Evolutionary conservation across 371 early-diverging fungal genomes (phyloP).

Genomic region (Mycotypha africana): DNA sequence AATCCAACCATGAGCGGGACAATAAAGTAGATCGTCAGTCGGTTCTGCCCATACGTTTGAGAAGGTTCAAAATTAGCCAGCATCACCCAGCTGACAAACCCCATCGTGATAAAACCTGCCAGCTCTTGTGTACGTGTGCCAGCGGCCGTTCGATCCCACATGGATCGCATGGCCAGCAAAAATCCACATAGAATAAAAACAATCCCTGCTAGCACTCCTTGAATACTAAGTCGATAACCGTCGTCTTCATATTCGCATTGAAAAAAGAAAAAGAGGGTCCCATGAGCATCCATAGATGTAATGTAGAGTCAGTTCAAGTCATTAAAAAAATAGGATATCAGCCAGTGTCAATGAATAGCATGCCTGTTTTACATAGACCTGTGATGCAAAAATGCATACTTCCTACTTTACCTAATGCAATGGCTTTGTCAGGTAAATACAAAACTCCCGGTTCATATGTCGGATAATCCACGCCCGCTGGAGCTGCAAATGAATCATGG

Average conservation of each 20-base stretch:
- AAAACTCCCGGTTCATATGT: slow-evolving; percentile 21
- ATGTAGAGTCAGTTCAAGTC: too few species aligned
- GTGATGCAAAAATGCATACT: too few species aligned
- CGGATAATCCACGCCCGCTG: slow-evolving; percentile 6
- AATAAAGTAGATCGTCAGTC: slow-evolving; percentile 42
- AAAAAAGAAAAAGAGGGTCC: background rate
- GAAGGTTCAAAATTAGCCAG: slow-evolving; percentile 49
- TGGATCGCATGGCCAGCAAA: slow-evolving; percentile 49
- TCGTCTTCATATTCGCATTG: too few species aligned
- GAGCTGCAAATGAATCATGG: too few species aligned
- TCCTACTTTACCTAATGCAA: slow-evolving; percentile 19
- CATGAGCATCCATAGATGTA: background rate
- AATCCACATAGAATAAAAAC: slow-evolving; percentile 58
- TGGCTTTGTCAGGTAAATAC: slow-evolving; percentile 28
- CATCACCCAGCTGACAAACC: slow-evolving; percentile 46
- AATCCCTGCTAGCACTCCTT: slow-evolving; percentile 55
- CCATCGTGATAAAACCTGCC: slow-evolving; percentile 24
- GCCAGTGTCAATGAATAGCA: too few species aligned
- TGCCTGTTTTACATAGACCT: too few species aligned
- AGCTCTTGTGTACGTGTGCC: slow-evolving; percentile 58
- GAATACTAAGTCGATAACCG: slow-evolving; percentile 42
- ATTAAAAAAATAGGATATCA: too few species aligned
- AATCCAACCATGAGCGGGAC: slow-evolving; percentile 43
- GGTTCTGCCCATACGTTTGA: slow-evolving; percentile 22
- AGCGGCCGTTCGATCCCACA: slow-evolving; percentile 17